Percentiles rank a stretch among this genome's conserved stretches.
Evolutionary conservation across 768 basidiomycete species (phyloP).

Genomic region (Hebeloma cylindrosporum): DNA sequence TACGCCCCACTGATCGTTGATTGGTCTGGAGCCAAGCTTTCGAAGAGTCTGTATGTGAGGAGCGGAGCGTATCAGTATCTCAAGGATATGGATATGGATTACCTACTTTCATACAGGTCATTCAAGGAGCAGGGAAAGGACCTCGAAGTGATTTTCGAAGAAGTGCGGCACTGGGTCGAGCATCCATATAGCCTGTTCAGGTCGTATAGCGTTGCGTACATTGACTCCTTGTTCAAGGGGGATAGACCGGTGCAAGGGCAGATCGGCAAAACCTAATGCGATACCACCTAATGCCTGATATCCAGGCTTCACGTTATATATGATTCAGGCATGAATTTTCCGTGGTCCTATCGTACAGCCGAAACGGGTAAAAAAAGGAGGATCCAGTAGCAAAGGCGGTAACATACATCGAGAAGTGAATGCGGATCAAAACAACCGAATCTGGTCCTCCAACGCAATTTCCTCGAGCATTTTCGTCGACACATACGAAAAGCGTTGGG

Average conservation of each 20-base stretch:
- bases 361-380: no score
- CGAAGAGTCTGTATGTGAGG: constrained; percentile 29
- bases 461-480: constrained; percentile 1
- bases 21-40: constrained; percentile 31
- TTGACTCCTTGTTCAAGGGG: not conserved
- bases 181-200: constrained; percentile 19
- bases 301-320: no score
- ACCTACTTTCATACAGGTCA: constrained; percentile 24
- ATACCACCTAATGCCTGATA: no score
- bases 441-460: constrained; percentile 4
- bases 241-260: not conserved
- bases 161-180: constrained; percentile 28
- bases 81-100: constrained; percentile 19
- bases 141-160: constrained; percentile 17
- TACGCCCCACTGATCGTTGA: constrained; percentile 29
- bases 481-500: constrained; percentile 8
- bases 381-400: no score
- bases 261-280: not conserved
- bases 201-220: constrained; percentile 8
- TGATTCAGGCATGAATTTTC: no score
- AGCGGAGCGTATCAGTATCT: constrained; percentile 28
- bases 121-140: constrained; percentile 28
- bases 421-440: constrained; percentile 1
- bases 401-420: not conserved
- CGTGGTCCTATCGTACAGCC: no score